Evolutionary conservation across 768 basidiomycete species (phyloP).

Genomic region (Pleurotus tuoliensis): DNA sequence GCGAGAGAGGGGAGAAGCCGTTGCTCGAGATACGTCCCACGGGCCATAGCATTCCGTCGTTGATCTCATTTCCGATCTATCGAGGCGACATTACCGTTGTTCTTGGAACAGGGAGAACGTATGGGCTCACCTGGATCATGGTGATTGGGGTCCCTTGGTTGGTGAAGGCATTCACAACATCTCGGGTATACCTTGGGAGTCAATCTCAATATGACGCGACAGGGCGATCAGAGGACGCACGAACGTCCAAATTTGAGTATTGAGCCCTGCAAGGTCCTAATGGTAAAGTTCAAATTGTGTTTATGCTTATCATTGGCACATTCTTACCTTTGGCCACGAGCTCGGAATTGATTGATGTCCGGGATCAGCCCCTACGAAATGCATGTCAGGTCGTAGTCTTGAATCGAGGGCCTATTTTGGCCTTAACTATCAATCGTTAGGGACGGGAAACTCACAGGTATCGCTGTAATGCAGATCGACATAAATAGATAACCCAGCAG

Average conservation of each 20-base stretch:
- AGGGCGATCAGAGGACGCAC: conserved; percentile 8
- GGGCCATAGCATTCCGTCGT: conserved; percentile 62
- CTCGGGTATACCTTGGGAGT: conserved; percentile 42
- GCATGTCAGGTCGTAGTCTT: not conserved
- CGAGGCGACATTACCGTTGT: not conserved
- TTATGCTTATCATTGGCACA: not conserved
- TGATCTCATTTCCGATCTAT: conserved; percentile 65
- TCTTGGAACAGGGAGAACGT: not conserved
- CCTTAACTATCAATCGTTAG: not conserved
- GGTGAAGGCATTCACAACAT: conserved; percentile 47
- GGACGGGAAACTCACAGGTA: conserved; percentile 38
- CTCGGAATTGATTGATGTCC: conserved; percentile 58
- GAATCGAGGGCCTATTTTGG: not conserved
- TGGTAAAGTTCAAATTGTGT: conserved; percentile 8
- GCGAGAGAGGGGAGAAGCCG: conserved; percentile 49
- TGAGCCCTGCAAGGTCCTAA: conserved; percentile 38
- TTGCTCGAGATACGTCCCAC: conserved; percentile 48
- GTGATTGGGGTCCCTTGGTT: conserved; percentile 51
- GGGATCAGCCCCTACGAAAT: conserved; percentile 54
- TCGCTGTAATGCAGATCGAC: conserved; percentile 64
- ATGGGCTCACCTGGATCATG: conserved; percentile 40
- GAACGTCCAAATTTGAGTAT: conserved; percentile 54
- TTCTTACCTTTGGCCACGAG: conserved; percentile 42
- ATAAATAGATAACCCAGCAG: conserved; percentile 51
- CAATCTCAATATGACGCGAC: not conserved